These are phyloP conservation scores for Monascus ruber DNA, from an alignment of 2,329 filamentous ascomycete genomes.

Conservation along the genomic window DNA sequence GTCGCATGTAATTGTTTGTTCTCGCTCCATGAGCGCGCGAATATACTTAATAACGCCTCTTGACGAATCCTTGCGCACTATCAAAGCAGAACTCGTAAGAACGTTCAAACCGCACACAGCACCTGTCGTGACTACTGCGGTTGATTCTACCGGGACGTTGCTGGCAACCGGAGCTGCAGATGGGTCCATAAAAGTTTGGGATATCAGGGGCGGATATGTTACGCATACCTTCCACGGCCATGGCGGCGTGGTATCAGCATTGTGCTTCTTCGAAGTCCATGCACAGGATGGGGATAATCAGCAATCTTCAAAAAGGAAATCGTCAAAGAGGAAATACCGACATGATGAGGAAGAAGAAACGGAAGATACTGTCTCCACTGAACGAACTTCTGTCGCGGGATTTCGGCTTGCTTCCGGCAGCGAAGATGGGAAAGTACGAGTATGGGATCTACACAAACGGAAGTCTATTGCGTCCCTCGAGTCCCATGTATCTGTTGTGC, in stretches of 20 bases:
- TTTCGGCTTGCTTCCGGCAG: constrained; percentile 83
- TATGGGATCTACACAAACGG: constrained; percentile 85
- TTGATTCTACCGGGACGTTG: constrained; percentile 78
- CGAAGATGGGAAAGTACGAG: constrained; percentile 82
- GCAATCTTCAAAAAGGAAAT: constrained; percentile 32
- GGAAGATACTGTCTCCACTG: constrained; percentile 29
- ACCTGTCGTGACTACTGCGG: constrained; percentile 74
- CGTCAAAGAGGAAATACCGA: constrained; percentile 17
- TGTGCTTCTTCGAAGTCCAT: constrained; percentile 78
- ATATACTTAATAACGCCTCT: constrained; percentile 64
- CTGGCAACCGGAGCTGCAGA: constrained; percentile 89
- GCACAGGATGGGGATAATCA: constrained; percentile 30
- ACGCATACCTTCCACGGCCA: constrained; percentile 95
- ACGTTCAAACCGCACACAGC: constrained; percentile 83
- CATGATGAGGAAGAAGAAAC: constrained; percentile 32
- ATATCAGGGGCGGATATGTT: constrained; percentile 76
- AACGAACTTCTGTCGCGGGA: constrained; percentile 40
- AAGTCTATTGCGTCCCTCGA: constrained; percentile 67
- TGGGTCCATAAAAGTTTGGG: constrained; percentile 92
- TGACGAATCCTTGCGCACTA: constrained; percentile 41
- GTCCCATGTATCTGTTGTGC: constrained; percentile 91
- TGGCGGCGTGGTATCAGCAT: constrained; percentile 77
- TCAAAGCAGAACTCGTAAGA: constrained; percentile 59
- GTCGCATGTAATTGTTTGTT: constrained; percentile 82
- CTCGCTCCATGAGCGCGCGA: constrained; percentile 89